phyloP scores from a whole-genome alignment of 208 protist genomes.

The Wallacemonas sp. region DNA sequence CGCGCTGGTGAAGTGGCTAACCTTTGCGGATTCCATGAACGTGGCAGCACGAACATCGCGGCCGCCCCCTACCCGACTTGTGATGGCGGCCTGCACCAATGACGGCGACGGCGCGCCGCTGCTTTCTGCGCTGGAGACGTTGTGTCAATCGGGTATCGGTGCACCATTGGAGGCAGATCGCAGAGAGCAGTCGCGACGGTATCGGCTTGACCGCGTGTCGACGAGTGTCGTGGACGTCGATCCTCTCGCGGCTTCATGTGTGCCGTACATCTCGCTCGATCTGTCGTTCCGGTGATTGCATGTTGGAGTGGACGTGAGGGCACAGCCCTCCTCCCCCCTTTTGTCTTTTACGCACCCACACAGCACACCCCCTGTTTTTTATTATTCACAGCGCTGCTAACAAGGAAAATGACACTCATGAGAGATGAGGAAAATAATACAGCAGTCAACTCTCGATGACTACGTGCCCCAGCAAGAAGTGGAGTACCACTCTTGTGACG shows the following conservation, averaged over 20 bases:
- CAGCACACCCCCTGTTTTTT: no score
- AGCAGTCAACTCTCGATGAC: no score
- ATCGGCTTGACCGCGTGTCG: neutral
- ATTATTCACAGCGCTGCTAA: no score
- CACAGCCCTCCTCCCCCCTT: no score
- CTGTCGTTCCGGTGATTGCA: slow-evolving; percentile 6
- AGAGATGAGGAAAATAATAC: no score
- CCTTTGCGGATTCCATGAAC: slow-evolving; percentile 1
- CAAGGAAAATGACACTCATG: no score
- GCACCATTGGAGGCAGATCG: neutral
- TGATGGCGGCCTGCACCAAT: slow-evolving; percentile 20
- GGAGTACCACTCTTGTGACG: no score
- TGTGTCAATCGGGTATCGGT: slow-evolving; percentile 1
- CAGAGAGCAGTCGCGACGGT: neutral
- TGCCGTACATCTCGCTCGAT: slow-evolving; percentile 51
- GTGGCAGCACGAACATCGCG: neutral
- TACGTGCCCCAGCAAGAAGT: no score
- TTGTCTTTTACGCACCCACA: no score
- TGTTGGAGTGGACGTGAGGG: neutral
- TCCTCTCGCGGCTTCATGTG: slow-evolving; percentile 47
- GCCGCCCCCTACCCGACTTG: neutral
- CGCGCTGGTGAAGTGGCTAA: neutral
- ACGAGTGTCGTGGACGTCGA: slow-evolving; percentile 65
- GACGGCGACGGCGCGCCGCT: slow-evolving; percentile 24
- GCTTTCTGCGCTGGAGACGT: slow-evolving; percentile 1